Base-by-base conservation (phyloP, 805 yeast genomes). In the Candida broadrunensis region DNA sequence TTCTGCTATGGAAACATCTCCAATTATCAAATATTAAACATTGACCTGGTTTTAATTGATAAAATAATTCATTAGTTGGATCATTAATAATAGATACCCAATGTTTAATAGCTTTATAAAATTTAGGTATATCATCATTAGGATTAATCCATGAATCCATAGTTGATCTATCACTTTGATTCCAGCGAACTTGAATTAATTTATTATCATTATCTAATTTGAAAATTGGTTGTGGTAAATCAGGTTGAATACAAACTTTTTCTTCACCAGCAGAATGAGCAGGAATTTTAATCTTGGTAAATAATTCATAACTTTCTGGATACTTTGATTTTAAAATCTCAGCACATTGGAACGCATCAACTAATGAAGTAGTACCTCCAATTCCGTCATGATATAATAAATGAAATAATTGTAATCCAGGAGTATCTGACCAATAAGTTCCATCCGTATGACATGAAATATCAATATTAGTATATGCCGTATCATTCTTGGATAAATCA, bases 211-310 rank as follows among this genome's bases (percentile, higher is more conserved):
- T 54, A 47, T 76, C 77, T 42, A 78, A 71, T 52, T 75, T 78
- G 58, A 83, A 73, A 3, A 82, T 69, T 4, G 87, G 85, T 50
- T 72, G 76, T 3, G 80, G 67, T 16, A 65, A 55, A 34, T 72
- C 75, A 2, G 86, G 82, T 50, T 75, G 81, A 36, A 81, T 78
- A 49, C 83, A 73, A 12, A 73, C 82, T 51, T 62, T 68, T 33
- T 74, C 81, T 52, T 83, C 88, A 18, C 89, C 89, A 5, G 87
- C 83, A n/a, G 83, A 76, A 52, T 83, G 88, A 17, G 85, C 85
- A n/a, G 83, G 81, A 15, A 83, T 62, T 4, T 78, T 76, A 16
- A 73, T 61, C 14, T 56, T 57, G 8, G 78, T 64, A 37, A 83
- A 65, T 7, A 78, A 48, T 24, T 76, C 71, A 54, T 65, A 82